These are phyloP conservation scores for Friedmanniomyces simplex DNA, from an alignment of 495 filamentous ascomycete genomes.

Conservation along the genomic window DNA sequence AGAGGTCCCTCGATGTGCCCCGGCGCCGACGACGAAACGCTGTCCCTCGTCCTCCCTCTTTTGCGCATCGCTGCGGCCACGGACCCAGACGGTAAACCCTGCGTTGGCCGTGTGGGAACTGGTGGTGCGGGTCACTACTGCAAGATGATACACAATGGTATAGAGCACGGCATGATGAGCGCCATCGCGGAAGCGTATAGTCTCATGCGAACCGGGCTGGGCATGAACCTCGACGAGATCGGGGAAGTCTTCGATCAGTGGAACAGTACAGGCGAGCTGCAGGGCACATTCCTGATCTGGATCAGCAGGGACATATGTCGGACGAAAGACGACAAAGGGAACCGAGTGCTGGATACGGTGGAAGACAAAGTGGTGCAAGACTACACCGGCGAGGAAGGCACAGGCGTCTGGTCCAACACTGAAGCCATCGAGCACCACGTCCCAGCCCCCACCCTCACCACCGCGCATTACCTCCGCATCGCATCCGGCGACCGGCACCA, in stretches of 20 bases:
- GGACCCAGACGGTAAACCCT: constrained; percentile 46
- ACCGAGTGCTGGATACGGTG: constrained; percentile 52
- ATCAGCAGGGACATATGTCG: constrained; percentile 57
- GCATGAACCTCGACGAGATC: constrained; percentile 52
- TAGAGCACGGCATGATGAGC: constrained; percentile 18
- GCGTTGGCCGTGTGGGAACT: constrained; percentile 51
- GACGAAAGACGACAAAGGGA: constrained; percentile 29
- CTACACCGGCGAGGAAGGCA: constrained; percentile 57
- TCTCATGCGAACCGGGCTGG: constrained; percentile 50
- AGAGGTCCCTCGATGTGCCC: constrained; percentile 56
- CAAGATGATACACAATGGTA: constrained; percentile 71
- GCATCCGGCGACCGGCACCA: constrained; percentile 52
- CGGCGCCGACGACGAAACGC: constrained; percentile 47
- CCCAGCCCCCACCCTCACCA: constrained; percentile 52
- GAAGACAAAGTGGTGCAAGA: constrained; percentile 73
- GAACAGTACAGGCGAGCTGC: constrained; percentile 49
- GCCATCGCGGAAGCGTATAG: constrained; percentile 55
- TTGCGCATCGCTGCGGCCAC: constrained; percentile 53
- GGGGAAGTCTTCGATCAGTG: constrained; percentile 50
- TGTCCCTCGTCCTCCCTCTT: constrained; percentile 53
- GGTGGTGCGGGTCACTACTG: constrained; percentile 61
- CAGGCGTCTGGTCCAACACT: constrained; percentile 52
- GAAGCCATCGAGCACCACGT: constrained; percentile 55
- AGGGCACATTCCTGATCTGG: constrained; percentile 47
- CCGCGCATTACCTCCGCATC: constrained; percentile 55